These are phyloP conservation scores for Candida sanyiensis DNA, from an alignment of 805 yeast species.

Conservation along the genomic window DNA sequence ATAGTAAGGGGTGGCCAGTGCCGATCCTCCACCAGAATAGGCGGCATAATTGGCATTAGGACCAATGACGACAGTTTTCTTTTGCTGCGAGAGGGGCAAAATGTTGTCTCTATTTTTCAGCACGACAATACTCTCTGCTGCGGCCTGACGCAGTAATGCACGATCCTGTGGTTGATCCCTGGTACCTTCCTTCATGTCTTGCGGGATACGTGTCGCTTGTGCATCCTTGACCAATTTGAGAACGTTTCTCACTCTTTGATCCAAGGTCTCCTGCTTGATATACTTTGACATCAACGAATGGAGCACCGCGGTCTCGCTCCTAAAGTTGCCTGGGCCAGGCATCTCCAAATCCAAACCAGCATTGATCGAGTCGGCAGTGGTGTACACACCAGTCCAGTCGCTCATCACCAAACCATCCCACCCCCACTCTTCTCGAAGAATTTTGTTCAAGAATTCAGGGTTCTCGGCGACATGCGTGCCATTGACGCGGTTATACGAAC, in stretches of 20 bases:
- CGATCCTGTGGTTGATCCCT: constrained; percentile 41
- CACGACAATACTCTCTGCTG: constrained; percentile 47
- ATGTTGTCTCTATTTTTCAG: constrained; percentile 45
- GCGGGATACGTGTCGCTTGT: constrained; percentile 37
- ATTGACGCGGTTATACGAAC: constrained; percentile 55
- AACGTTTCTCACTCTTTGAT: constrained; percentile 44
- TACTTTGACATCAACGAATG: constrained; percentile 34
- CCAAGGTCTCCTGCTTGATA: constrained; percentile 36
- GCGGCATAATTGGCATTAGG: constrained; percentile 48
- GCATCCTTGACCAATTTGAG: constrained; percentile 43
- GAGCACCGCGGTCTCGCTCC: constrained; percentile 31
- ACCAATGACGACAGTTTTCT: constrained; percentile 48
- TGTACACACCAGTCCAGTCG: constrained; percentile 57
- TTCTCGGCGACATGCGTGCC: constrained; percentile 49
- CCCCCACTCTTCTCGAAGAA: constrained; percentile 51
- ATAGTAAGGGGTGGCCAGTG: constrained; percentile 44
- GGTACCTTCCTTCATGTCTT: constrained; percentile 32
- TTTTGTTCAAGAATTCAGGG: constrained; percentile 34
- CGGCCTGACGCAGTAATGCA: constrained; percentile 35
- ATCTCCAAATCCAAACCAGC: constrained; percentile 58
- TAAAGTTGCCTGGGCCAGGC: constrained; percentile 55
- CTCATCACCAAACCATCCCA: constrained; percentile 51
- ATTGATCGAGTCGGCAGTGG: constrained; percentile 39
- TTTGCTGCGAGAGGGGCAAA: constrained; percentile 42
- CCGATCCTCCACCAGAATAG: constrained; percentile 59